These are phyloP conservation scores for Lasiodiplodia gonubiensis DNA, from an alignment of 2,329 filamentous ascomycete genomes.

Conservation along the genomic window DNA sequence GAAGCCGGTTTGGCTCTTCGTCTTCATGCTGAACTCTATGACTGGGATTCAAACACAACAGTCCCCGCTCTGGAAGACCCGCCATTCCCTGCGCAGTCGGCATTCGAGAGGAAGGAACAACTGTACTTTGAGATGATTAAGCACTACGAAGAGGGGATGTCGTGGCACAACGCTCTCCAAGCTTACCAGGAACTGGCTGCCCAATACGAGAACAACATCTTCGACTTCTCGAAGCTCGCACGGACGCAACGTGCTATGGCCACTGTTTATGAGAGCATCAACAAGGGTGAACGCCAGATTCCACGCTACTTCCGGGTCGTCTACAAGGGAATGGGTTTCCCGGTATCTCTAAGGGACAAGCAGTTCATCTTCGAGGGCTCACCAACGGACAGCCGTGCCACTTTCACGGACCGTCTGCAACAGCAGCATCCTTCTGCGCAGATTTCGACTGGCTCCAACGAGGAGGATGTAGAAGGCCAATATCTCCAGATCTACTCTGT, in stretches of 20 bases:
- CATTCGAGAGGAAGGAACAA: constrained; percentile 90
- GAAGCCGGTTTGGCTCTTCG: constrained; percentile 89
- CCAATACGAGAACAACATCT: constrained; percentile 90
- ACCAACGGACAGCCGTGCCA: constrained; percentile 74
- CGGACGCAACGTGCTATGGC: constrained; percentile 89
- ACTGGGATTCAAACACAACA: constrained; percentile 78
- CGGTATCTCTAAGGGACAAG: constrained; percentile 79
- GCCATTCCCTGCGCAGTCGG: constrained; percentile 78
- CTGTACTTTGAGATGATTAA: constrained; percentile 96
- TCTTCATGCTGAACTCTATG: constrained; percentile 89
- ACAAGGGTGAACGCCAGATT: constrained; percentile 77
- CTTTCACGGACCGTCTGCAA: constrained; percentile 90
- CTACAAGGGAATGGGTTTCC: constrained; percentile 90
- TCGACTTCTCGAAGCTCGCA: constrained; percentile 91
- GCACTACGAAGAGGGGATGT: constrained; percentile 90
- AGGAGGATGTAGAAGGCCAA: constrained; percentile 87
- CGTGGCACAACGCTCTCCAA: constrained; percentile 85
- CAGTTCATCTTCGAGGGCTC: constrained; percentile 90
- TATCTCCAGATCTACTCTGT: constrained; percentile 83
- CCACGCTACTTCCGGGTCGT: constrained; percentile 90
- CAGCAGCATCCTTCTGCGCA: constrained; percentile 87
- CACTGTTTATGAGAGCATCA: constrained; percentile 85
- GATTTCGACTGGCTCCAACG: constrained; percentile 71
- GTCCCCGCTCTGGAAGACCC: constrained; percentile 74
- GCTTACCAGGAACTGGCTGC: constrained; percentile 88